phyloP scores from a whole-genome alignment of 208 protist species.

The Endotrypanum monterogeii region DNA sequence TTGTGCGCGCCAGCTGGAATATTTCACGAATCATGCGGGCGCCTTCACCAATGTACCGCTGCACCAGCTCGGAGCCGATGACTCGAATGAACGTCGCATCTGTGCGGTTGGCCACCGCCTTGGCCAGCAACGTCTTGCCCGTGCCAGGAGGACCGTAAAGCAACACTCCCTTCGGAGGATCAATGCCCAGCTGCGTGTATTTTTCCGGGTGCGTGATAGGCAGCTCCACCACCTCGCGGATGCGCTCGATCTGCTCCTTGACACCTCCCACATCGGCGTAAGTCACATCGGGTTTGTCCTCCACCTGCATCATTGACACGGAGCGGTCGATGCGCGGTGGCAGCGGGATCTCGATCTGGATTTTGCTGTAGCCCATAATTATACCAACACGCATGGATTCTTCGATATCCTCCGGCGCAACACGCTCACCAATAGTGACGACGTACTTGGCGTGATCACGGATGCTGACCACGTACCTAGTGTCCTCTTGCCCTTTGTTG shows the following conservation, averaged over 20 bases:
- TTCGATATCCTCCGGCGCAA: conserved; percentile 99
- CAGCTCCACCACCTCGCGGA: conserved; percentile 99
- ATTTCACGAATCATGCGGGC: conserved; percentile 99
- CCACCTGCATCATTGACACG: conserved; percentile 99
- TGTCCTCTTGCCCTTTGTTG: conserved; percentile 89
- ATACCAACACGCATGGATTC: conserved; percentile 99
- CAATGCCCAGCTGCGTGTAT: conserved; percentile 99
- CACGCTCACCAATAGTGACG: conserved; percentile 98
- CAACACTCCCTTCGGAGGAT: conserved; percentile 99
- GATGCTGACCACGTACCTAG: conserved; percentile 99
- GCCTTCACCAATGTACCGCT: conserved; percentile 99
- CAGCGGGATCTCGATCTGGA: conserved; percentile 99
- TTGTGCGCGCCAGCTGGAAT: conserved; percentile 99
- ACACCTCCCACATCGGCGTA: conserved; percentile 99
- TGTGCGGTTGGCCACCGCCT: conserved; percentile 99
- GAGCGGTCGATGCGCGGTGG: conserved; percentile 99
- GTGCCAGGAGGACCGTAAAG: conserved; percentile 99
- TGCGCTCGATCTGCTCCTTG: conserved; percentile 99
- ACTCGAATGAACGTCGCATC: conserved; percentile 99
- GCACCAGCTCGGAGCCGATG: conserved; percentile 99
- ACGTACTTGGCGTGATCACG: conserved; percentile 99
- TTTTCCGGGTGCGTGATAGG: conserved; percentile 99
- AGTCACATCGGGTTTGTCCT: conserved; percentile 98
- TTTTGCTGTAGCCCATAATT: conserved; percentile 97
- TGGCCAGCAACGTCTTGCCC: conserved; percentile 99